phyloP scores from a whole-genome alignment of 139 green algal genomes.

The Desmodesmus armatus region DNA sequence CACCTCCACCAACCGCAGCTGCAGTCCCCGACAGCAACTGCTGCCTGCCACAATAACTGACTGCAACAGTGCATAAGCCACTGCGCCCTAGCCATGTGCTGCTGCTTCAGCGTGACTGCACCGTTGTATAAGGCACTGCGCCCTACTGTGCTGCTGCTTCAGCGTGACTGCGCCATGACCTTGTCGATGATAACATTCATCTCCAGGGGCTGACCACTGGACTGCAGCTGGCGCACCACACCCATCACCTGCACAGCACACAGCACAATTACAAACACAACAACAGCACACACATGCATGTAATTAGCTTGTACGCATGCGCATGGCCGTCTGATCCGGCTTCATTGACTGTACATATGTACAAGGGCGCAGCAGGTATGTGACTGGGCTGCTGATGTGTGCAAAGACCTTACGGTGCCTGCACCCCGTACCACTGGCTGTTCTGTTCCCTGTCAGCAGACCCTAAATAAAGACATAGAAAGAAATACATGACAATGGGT shows the following conservation, averaged over 20 bases:
- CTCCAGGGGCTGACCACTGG: constrained; percentile 77
- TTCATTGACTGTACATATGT: no score
- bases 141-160: not conserved
- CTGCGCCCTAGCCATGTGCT: not conserved
- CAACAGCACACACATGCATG: no score
- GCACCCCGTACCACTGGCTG: no score
- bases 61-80: not conserved
- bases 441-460: no score
- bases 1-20: no score
- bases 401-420: no score
- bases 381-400: no score
- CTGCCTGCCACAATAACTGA: not conserved
- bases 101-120: not conserved
- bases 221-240: constrained; percentile 73
- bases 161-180: constrained; percentile 58
- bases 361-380: no score
- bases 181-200: constrained; percentile 87
- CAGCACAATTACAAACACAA: not conserved
- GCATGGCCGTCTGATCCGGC: no score
- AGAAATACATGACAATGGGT: no score
- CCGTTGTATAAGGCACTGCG: not conserved
- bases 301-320: no score
- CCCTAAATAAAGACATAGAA: no score
- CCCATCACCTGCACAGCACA: constrained; percentile 58
- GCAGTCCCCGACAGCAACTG: not conserved